Conservation (phyloP, 495 filamentous ascomycete species). For the Usnea hakonensis region DNA sequence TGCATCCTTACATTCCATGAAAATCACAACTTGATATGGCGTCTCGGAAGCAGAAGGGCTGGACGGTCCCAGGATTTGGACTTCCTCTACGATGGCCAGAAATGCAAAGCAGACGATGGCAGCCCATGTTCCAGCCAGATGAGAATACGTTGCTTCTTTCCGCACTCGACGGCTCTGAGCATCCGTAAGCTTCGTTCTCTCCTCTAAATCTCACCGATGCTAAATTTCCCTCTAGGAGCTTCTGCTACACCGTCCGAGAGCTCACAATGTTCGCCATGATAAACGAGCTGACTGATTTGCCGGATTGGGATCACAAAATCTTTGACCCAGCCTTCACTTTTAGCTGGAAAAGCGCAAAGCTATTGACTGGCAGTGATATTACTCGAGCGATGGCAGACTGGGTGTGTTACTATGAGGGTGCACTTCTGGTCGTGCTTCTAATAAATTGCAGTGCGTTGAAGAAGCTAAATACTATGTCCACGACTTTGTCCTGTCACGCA, state of each 20-base stretch:
- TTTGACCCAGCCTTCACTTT: conserved; percentile 19
- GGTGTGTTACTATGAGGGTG: conserved; percentile 1
- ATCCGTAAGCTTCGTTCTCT: conserved; percentile 30
- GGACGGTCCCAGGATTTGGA: conserved; percentile 36
- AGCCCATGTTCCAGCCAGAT: conserved; percentile 3
- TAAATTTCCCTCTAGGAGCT: conserved; percentile 19
- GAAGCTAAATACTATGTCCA: conserved; percentile 28
- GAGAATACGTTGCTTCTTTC: conserved; percentile 14
- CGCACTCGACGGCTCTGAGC: conserved; percentile 22
- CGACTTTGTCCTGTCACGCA: conserved; percentile 10
- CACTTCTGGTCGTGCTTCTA: background rate
- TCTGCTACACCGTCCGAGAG: conserved; percentile 37
- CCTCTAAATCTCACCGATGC: conserved; percentile 10
- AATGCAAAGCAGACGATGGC: conserved; percentile 13
- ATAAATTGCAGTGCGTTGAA: conserved; percentile 21
- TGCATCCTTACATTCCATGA: background rate
- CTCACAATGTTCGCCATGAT: conserved; percentile 29
- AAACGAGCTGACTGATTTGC: conserved; percentile 30
- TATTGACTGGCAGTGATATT: conserved; percentile 1
- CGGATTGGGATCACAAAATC: conserved; percentile 29
- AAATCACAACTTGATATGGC: conserved; percentile 10
- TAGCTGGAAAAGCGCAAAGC: conserved; percentile 15
- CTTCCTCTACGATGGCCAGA: conserved; percentile 34
- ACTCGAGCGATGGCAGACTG: conserved; percentile 18
- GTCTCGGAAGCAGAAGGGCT: conserved; percentile 11